Base-by-base conservation (phyloP, 176 grass and related monocot genomes). In the Eleusine indica region DNA sequence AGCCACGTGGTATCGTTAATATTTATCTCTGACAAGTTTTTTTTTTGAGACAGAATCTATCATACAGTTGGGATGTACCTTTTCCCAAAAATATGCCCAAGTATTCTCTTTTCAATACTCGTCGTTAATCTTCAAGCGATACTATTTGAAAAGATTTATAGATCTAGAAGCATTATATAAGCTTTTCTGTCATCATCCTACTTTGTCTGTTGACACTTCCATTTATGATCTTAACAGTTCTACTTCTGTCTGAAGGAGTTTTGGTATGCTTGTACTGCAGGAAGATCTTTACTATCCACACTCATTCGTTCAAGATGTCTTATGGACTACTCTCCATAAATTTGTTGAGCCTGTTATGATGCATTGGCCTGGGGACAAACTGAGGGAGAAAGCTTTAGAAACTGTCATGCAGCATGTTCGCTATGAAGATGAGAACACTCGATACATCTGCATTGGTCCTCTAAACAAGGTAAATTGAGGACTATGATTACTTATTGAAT, bases 241-340 rank as follows among this genome's bases (percentile, higher is more conserved):
- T 18, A 16, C 42, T 66, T 78, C 25, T 17, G 14, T 61, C 39
- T 85, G 58, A 86, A 85, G 2, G n/a, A 37, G 60, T 85, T 79
- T 78, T n/a, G 1, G 5, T 64, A 28, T 80, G 44, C 67, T 85
- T 75, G 58, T 86, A 37, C 60, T 90, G 76, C 82, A 96, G 96
- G 96, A 99, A 90, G 96, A 99, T 94, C 70, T 99, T 47, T 99
- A 99, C 86, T 96, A 96, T 42, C 93, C 96, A 56, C 96, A 94
- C 73, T 93, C 96, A 65, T 86, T 94, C 15, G 64, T 94, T 89
- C 96, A 99, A 86, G 96, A 99, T 93, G 74, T 99, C 8, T 53
- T 99, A 74, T 99, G 96, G 96, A 85, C 87, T 44, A 88, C 91
- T 18, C 96, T 98, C 83, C 91, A 98, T 79, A 98, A 98, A 80